Percentiles rank a stretch among this genome's conserved stretches.
These are phyloP conservation scores for Cutaneotrichosporon spelunceum DNA, from an alignment of 1,284 basidiomycete genomes.

Conservation along the genomic window DNA sequence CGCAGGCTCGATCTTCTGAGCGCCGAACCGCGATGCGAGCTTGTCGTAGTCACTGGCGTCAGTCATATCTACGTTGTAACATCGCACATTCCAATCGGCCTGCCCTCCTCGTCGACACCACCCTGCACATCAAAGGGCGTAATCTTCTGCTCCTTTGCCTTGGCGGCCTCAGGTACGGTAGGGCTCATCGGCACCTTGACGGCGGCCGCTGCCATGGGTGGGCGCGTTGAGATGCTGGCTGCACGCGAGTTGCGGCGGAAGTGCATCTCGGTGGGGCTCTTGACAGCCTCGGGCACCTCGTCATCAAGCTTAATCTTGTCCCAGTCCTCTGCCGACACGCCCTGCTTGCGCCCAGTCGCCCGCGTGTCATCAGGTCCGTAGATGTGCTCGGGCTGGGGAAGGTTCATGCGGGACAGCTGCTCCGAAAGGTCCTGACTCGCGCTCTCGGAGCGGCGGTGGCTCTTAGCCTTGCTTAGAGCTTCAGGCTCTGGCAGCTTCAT, in stretches of 20 bases:
- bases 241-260: conserved; percentile 34
- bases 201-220: conserved; percentile 25
- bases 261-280: conserved; percentile 42
- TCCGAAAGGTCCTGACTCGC: conserved; percentile 49
- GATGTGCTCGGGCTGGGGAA: conserved; percentile 52
- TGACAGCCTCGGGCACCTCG: conserved; percentile 50
- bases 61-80: not conserved
- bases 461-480: conserved; percentile 36
- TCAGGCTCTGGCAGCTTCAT: conserved; percentile 50
- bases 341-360: conserved; percentile 27
- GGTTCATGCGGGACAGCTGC: conserved; percentile 46
- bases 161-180: too few relatives aligned
- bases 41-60: conserved; percentile 82
- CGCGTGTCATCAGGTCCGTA: conserved; percentile 44
- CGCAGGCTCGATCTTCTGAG: conserved; percentile 70
- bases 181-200: conserved; percentile 13
- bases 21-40: conserved; percentile 90
- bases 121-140: conserved; percentile 99
- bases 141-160: conserved; percentile 78
- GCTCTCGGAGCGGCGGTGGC: conserved; percentile 42
- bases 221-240: not conserved
- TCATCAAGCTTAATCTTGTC: conserved; percentile 48
- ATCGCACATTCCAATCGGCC: conserved; percentile 70
- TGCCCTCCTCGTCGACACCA: conserved; percentile 80
- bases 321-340: conserved; percentile 49